Percentiles rank a stretch among this genome's conserved stretches.
Evolutionary conservation across 2,329 filamentous ascomycete genomes (phyloP).

Genomic region (Neoarthrinium moseri): DNA sequence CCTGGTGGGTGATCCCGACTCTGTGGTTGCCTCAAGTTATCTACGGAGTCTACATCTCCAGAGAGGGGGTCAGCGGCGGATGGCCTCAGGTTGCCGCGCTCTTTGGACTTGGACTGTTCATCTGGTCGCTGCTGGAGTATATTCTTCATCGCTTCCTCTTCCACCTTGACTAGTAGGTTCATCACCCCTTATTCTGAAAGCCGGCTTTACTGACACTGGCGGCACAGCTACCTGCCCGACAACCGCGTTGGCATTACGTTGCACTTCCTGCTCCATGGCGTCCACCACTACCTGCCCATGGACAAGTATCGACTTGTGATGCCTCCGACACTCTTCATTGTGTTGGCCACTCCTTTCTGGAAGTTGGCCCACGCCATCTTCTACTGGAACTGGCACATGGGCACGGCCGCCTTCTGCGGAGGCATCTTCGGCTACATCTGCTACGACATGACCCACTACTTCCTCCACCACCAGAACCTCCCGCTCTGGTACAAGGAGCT

Average conservation of each 20-base stretch:
- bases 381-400: conserved; percentile 81
- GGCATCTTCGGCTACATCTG: conserved; percentile 94
- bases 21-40: conserved; percentile 80
- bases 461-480: conserved; percentile 92
- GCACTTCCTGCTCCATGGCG: conserved; percentile 93
- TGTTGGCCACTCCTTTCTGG: conserved; percentile 87
- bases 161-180: conserved; percentile 82
- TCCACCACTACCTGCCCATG: conserved; percentile 99
- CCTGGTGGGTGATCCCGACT: conserved; percentile 87
- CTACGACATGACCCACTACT: conserved; percentile 98
- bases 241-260: conserved; percentile 82
- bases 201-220: conserved; percentile 25
- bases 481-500: conserved; percentile 86
- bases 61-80: conserved; percentile 57
- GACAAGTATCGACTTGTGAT: conserved; percentile 96
- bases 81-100: conserved; percentile 52
- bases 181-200: neutral
- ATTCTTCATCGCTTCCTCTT: conserved; percentile 86
- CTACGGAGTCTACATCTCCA: conserved; percentile 70
- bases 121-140: conserved; percentile 94
- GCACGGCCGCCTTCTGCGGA: conserved; percentile 76
- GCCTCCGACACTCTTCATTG: conserved; percentile 85
- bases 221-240: conserved; percentile 76
- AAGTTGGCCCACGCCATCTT: conserved; percentile 82
- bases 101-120: conserved; percentile 67